Conservation (phyloP, 2,329 filamentous ascomycete genomes). For the Hypoxylon rubiginosum region DNA sequence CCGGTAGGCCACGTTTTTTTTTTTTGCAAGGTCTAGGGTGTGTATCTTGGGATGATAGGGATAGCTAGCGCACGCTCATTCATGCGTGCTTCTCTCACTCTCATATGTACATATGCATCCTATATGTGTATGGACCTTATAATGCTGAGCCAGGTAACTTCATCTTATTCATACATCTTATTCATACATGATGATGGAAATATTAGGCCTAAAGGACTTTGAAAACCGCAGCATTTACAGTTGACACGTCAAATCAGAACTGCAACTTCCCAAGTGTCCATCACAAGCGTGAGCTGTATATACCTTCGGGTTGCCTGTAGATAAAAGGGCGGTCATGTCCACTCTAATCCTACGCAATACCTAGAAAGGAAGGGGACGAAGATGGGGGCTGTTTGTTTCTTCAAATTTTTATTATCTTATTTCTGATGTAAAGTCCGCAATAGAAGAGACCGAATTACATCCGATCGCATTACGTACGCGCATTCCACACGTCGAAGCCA, state of each 20-base stretch:
- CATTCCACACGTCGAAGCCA: neutral
- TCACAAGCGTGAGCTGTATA: too few species aligned
- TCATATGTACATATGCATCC: neutral
- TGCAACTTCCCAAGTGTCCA: too few species aligned
- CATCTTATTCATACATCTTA: neutral
- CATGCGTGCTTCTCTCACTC: neutral
- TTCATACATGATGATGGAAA: neutral
- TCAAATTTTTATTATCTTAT: neutral
- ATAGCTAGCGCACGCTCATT: neutral
- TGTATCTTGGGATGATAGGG: neutral
- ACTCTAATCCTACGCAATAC: neutral
- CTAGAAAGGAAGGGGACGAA: neutral
- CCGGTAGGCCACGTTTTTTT: slow-evolving; percentile 1
- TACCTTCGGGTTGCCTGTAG: too few species aligned
- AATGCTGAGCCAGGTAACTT: neutral
- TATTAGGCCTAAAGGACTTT: too few species aligned
- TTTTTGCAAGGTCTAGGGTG: neutral
- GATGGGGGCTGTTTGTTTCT: too few species aligned
- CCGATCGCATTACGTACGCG: neutral
- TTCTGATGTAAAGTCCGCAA: neutral
- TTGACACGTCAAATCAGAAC: too few species aligned
- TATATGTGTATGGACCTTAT: too few species aligned
- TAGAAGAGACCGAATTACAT: neutral
- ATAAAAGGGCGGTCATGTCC: too few species aligned
- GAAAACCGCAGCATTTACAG: too few species aligned